A percentile compares a stretch with the other conserved stretches of the same genome.
These are phyloP conservation scores for Boletus insuetus DNA, from an alignment of 768 basidiomycete genomes.

Conservation along the genomic window DNA sequence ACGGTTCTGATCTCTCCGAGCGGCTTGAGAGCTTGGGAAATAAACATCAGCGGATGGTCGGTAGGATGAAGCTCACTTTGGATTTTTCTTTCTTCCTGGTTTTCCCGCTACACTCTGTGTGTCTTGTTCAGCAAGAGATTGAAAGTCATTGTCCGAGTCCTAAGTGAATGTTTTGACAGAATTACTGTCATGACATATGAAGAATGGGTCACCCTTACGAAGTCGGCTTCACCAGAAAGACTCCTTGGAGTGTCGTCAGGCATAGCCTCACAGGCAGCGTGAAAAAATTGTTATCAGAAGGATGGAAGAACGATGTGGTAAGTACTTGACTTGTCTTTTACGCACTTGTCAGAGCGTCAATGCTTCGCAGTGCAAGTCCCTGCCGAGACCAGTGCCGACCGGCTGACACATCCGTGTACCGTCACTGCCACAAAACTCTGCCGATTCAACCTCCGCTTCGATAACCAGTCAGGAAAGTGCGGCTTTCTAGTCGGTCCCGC, in stretches of 20 bases:
- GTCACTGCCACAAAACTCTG: slow-evolving; percentile 12
- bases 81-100: slow-evolving; percentile 84
- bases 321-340: no score
- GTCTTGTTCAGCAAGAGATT: slow-evolving; percentile 41
- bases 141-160: slow-evolving; percentile 72
- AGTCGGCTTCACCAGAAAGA: slow-evolving; percentile 60
- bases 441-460: neutral
- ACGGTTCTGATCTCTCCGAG: slow-evolving; percentile 83
- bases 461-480: neutral
- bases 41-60: slow-evolving; percentile 13
- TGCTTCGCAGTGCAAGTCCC: slow-evolving; percentile 2
- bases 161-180: slow-evolving; percentile 23
- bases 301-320: no score
- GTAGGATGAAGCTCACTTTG: slow-evolving; percentile 54
- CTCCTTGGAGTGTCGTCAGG: slow-evolving; percentile 55
- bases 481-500: neutral
- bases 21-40: slow-evolving; percentile 72
- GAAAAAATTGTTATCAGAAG: slow-evolving; percentile 9
- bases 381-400: slow-evolving; percentile 13
- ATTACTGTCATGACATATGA: slow-evolving; percentile 11
- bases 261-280: slow-evolving; percentile 35
- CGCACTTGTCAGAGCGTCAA: no score
- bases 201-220: slow-evolving; percentile 25
- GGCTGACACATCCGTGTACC: slow-evolving; percentile 16
- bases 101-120: slow-evolving; percentile 21